Percentiles rank a stretch among this genome's conserved stretches.
phyloP scores from a whole-genome alignment of 2,329 filamentous ascomycete genomes.

The Cadophora gregata region DNA sequence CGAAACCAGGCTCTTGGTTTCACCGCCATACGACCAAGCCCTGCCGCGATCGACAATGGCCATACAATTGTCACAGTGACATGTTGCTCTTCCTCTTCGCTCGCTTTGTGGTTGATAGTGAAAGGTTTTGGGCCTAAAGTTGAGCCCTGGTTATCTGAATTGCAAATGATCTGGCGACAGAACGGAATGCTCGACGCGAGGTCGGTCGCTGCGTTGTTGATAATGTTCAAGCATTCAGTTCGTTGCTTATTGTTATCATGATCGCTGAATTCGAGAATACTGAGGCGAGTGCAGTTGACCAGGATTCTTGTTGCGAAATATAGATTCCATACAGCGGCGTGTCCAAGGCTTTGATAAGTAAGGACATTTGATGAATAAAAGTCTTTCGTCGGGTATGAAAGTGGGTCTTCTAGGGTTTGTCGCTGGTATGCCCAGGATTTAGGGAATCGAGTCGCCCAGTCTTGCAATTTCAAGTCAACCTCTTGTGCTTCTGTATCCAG shows the following conservation, averaged over 20 bases:
- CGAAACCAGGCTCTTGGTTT: conserved; percentile 3
- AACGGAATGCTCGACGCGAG: conserved; percentile 24
- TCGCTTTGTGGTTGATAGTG: not conserved
- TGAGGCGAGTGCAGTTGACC: conserved; percentile 36
- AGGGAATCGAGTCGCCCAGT: conserved; percentile 23
- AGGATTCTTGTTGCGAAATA: conserved; percentile 41
- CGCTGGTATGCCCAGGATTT: conserved; percentile 15
- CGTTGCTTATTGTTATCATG: not conserved
- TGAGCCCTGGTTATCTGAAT: not conserved
- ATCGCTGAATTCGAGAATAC: conserved; percentile 27
- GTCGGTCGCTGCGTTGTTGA: not conserved
- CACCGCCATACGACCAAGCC: not conserved
- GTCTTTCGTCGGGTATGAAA: conserved; percentile 23
- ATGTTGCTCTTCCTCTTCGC: not conserved
- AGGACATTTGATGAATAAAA: conserved; percentile 40
- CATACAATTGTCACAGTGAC: not conserved
- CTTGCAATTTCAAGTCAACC: conserved; percentile 23
- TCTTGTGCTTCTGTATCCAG: conserved; percentile 24
- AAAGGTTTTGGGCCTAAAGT: not conserved
- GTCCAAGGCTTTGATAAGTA: conserved; percentile 34
- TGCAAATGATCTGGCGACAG: not conserved
- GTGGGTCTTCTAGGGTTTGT: conserved; percentile 26
- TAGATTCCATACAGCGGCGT: conserved; percentile 39
- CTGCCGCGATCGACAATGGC: conserved; percentile 3
- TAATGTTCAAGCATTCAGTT: not conserved